Percentiles rank a stretch among this genome's conserved stretches.
Conservation (phyloP, 768 basidiomycete species). For the Serendipita sp. region DNA sequence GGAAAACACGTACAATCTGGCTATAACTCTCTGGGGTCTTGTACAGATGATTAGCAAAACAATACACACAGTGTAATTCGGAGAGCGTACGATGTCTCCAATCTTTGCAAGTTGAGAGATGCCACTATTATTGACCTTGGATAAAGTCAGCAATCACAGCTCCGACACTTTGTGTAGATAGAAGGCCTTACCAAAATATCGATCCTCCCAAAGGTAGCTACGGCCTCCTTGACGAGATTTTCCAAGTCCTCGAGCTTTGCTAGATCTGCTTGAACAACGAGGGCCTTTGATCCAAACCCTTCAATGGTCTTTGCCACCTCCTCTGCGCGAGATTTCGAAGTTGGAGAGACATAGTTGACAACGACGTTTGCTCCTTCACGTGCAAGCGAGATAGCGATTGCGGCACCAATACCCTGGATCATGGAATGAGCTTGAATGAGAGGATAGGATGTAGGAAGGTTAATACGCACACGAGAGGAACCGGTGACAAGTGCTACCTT, state of each 20-base stretch:
- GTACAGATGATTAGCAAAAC: too few relatives aligned
- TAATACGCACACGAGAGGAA: too few relatives aligned
- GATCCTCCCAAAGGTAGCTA: slow-evolving; percentile 33
- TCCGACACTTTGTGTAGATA: too few relatives aligned
- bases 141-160: too few relatives aligned
- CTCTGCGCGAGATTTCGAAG: too few relatives aligned
- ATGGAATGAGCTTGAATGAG: too few relatives aligned
- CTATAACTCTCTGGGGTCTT: not conserved
- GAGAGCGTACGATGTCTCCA: slow-evolving; percentile 17
- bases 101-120: slow-evolving; percentile 36
- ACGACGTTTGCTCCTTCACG: too few relatives aligned
- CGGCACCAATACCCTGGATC: slow-evolving; percentile 33
- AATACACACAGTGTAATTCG: too few relatives aligned
- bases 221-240: slow-evolving; percentile 31
- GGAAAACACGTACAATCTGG: not conserved
- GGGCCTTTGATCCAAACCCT: slow-evolving; percentile 16
- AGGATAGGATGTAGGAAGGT: too few relatives aligned
- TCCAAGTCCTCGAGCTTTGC: slow-evolving; percentile 32
- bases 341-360: too few relatives aligned
- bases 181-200: slow-evolving; percentile 29
- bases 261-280: slow-evolving; percentile 37
- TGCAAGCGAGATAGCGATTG: slow-evolving; percentile 32
- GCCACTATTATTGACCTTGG: slow-evolving; percentile 25
- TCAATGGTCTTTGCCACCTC: too few relatives aligned
- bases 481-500: too few relatives aligned